Base-by-base conservation (phyloP, 1,139 yeast genomes). In the Nakaseomyces nivariensis region DNA sequence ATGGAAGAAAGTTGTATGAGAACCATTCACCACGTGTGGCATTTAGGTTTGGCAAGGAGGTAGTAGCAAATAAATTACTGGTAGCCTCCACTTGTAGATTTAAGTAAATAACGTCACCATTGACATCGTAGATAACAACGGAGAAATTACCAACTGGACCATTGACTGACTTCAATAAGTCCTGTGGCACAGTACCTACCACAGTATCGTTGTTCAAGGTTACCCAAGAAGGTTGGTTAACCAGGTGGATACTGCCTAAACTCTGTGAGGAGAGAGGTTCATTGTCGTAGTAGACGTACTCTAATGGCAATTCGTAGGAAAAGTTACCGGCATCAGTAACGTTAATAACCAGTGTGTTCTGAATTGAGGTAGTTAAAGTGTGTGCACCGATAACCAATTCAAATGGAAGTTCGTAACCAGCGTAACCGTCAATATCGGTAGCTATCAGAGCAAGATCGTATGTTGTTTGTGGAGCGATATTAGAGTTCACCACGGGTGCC, bases 321-420 rank as follows among this genome's bases (percentile, higher is more conserved):
- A 92, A 76, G 2, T 57, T 48, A 42, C 77, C 74, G 42, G 80
- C 79, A 24, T 74, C 76, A 5, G 94, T 82, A 3, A 90, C 94
- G 58, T 85, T 84, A 48, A 86, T 67, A 42, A 74, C 68, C 47
- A 81, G 70, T 1, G 80, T 63, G 29, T 67, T 65, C 52, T 73
- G 70, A 40, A 72, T 58, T 0, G 68, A 53, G 3, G 95, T 84
- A 46, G 88, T 76, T 56, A 94, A 74, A 56, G 78, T 82, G 64
- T 90, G 97, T 6, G 95, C 96, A 37, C 98, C 97, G 43, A 92
- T 85, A 17, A 84, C 72, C 43, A 92, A 71, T 55, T 79, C 74
- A 70, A 92, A 92, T 42, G 76, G 69, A 1, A 86, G 82, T 56
- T 75, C 79, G 3, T 81, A 82, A 31, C 89, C 92, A 1, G 95